These are phyloP conservation scores for Petunia secreta DNA, from an alignment of 257 asterid species.

Conservation along the genomic window DNA sequence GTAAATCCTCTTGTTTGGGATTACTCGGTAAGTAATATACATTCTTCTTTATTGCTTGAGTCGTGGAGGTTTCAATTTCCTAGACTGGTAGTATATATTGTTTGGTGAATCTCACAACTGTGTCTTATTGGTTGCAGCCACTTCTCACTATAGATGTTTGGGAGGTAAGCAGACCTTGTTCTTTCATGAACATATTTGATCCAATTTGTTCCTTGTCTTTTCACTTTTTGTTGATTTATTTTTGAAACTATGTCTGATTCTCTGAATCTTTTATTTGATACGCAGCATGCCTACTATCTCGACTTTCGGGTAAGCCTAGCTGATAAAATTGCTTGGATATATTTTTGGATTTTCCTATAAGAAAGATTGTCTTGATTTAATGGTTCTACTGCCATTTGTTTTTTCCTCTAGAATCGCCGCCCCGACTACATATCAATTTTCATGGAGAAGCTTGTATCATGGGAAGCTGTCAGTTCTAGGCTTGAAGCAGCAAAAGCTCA, in stretches of 20 bases:
- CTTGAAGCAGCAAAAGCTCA: constrained; percentile 78
- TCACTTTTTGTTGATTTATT: constrained; percentile 8
- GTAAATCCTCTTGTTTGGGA: constrained; percentile 95
- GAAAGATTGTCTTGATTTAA: neutral
- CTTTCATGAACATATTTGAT: neutral
- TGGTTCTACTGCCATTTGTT: constrained; percentile 1
- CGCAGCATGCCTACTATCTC: constrained; percentile 93
- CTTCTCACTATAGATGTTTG: constrained; percentile 92
- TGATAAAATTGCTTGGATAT: constrained; percentile 20
- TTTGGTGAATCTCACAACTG: constrained; percentile 13
- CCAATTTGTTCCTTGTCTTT: neutral
- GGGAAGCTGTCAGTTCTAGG: constrained; percentile 86
- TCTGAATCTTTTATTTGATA: constrained; percentile 21
- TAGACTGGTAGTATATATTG: neutral
- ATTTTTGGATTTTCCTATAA: constrained; percentile 11
- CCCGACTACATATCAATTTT: constrained; percentile 76
- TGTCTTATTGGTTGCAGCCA: constrained; percentile 64
- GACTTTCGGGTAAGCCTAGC: constrained; percentile 71
- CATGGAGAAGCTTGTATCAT: constrained; percentile 91
- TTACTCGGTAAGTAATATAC: constrained; percentile 64
- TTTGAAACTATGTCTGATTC: neutral
- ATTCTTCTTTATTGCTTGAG: constrained; percentile 3
- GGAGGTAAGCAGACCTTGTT: constrained; percentile 64
- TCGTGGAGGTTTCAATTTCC: neutral
- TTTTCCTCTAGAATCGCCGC: constrained; percentile 64